phyloP scores from a whole-genome alignment of 2,329 filamentous ascomycete genomes.

The Xylaria sp. region DNA sequence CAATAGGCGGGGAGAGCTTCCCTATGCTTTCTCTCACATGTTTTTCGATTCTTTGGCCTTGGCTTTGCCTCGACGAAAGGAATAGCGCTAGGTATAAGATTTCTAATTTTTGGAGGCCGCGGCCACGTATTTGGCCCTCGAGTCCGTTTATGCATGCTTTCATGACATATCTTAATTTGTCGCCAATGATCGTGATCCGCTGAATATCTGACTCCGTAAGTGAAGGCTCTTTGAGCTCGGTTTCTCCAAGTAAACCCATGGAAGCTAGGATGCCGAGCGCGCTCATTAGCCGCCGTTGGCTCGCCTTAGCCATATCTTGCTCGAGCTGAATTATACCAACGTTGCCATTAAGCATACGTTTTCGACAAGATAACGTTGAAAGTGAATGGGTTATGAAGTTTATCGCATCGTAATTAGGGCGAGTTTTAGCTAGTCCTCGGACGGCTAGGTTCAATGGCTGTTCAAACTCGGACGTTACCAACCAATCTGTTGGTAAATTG shows the following conservation, averaged over 20 bases:
- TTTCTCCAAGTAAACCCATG: slow-evolving; percentile 47
- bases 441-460: slow-evolving; percentile 55
- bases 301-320: slow-evolving; percentile 41
- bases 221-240: slow-evolving; percentile 34
- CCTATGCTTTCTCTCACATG: slow-evolving; percentile 37
- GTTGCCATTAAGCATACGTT: slow-evolving; percentile 27
- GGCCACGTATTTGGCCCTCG: slow-evolving; percentile 33
- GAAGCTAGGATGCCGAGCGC: slow-evolving; percentile 55
- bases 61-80: slow-evolving; percentile 40
- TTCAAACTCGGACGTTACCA: slow-evolving; percentile 56
- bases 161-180: slow-evolving; percentile 48
- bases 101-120: slow-evolving; percentile 36
- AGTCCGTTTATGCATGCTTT: slow-evolving; percentile 46
- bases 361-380: slow-evolving; percentile 48
- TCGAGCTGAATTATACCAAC: slow-evolving; percentile 34
- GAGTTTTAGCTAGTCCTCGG: slow-evolving; percentile 50
- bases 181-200: slow-evolving; percentile 41
- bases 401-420: slow-evolving; percentile 50
- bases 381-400: slow-evolving; percentile 53
- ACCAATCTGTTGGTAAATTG: slow-evolving; percentile 56
- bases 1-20: slow-evolving; percentile 35
- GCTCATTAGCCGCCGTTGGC: slow-evolving; percentile 55
- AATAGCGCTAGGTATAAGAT: slow-evolving; percentile 44
- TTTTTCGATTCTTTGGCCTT: slow-evolving; percentile 27
- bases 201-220: slow-evolving; percentile 35